A percentile compares a stretch with the other conserved stretches of the same genome.
phyloP scores from a whole-genome alignment of 148 eudicot species.

The Persicaria maculosa region DNA sequence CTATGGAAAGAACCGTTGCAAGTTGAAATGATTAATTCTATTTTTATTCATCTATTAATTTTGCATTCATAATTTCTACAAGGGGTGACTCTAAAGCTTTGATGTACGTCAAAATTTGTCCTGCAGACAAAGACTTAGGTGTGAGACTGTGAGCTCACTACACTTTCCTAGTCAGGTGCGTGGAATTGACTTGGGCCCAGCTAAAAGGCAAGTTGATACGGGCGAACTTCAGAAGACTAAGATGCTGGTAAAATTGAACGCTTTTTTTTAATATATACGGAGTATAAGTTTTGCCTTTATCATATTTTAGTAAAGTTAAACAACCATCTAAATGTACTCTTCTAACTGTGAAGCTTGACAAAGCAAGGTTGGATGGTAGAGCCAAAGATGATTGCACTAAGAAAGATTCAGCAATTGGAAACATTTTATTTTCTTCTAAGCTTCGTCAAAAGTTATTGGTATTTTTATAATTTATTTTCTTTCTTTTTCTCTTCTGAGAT shows the following conservation, averaged over 20 bases:
- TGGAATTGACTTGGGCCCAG: slow-evolving; percentile 85
- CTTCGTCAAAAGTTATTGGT: slow-evolving; percentile 57
- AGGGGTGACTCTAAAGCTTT: slow-evolving; percentile 90
- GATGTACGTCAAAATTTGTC: slow-evolving; percentile 93
- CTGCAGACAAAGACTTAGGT: slow-evolving; percentile 78
- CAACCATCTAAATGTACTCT: neutral
- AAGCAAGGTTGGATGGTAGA: slow-evolving; percentile 67
- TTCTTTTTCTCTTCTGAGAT: too few species aligned
- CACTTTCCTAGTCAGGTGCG: slow-evolving; percentile 88
- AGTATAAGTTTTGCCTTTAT: neutral
- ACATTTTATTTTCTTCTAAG: neutral
- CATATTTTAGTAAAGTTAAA: neutral
- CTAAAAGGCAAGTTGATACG: slow-evolving; percentile 69
- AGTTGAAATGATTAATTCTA: neutral
- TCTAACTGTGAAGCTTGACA: slow-evolving; percentile 51
- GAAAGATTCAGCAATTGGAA: too few species aligned
- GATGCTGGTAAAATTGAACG: slow-evolving; percentile 42
- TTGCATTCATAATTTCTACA: slow-evolving; percentile 17
- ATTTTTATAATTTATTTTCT: neutral
- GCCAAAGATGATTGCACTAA: slow-evolving; percentile 44
- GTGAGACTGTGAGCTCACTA: slow-evolving; percentile 81
- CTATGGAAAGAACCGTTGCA: neutral
- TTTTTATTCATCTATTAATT: neutral
- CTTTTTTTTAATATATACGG: too few species aligned
- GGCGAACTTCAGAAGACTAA: slow-evolving; percentile 77